Evolutionary conservation across 2,329 filamentous ascomycete genomes (phyloP).

Genomic region (Cadophora sp.): DNA sequence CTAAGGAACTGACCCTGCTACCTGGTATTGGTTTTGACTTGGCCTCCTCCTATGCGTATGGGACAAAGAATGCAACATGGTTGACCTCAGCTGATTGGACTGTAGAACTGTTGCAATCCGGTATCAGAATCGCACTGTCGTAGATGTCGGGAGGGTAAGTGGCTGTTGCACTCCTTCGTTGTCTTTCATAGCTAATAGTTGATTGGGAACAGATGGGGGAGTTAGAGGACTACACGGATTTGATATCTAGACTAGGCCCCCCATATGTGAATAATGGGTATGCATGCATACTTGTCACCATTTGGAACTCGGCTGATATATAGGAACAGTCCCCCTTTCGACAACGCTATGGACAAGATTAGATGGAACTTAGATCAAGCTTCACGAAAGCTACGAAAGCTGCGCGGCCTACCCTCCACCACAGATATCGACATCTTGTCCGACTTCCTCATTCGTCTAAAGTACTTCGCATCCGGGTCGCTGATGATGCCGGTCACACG

Average conservation of each 20-base stretch:
- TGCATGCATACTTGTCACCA: background rate
- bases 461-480: background rate
- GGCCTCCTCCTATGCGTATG: constrained; percentile 28
- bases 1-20: constrained; percentile 18
- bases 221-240: constrained; percentile 15
- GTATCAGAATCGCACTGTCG: constrained; percentile 25
- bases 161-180: background rate
- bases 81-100: background rate
- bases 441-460: constrained; percentile 5
- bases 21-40: constrained; percentile 30
- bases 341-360: constrained; percentile 17
- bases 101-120: constrained; percentile 27
- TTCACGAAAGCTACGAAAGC: constrained; percentile 14
- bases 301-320: background rate
- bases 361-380: constrained; percentile 25
- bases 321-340: constrained; percentile 25
- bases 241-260: constrained; percentile 20
- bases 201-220: constrained; percentile 15
- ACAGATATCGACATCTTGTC: constrained; percentile 20
- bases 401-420: constrained; percentile 27
- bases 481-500: background rate
- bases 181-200: background rate
- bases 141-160: constrained; percentile 24
- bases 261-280: constrained; percentile 24
- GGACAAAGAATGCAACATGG: background rate